Percentiles rank a stretch among this genome's conserved stretches.
Evolutionary conservation across 2,329 filamentous ascomycete species (phyloP).

Genomic region (Diaporthe humulicola): DNA sequence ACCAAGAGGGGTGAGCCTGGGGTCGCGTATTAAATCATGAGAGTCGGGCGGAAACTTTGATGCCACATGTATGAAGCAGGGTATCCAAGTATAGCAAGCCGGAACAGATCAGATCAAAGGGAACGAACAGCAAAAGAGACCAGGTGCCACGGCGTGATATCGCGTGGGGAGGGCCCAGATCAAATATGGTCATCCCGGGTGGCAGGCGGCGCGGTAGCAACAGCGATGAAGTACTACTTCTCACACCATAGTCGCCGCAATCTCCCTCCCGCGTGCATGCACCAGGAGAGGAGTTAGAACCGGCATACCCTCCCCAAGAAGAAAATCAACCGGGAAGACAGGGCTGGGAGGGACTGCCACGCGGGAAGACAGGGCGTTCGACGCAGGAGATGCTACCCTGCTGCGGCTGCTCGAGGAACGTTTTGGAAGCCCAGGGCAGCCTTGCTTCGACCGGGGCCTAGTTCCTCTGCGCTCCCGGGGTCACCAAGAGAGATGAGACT

Average conservation of each 20-base stretch:
- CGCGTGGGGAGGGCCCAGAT: slow-evolving; percentile 21
- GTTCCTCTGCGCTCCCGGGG: slow-evolving; percentile 13
- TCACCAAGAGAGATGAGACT: neutral
- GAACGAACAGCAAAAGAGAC: neutral
- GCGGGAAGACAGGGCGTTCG: slow-evolving; percentile 10
- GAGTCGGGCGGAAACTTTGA: neutral
- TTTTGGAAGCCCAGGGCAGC: slow-evolving; percentile 23
- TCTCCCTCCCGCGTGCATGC: neutral
- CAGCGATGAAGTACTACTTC: slow-evolving; percentile 15
- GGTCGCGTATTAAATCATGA: neutral
- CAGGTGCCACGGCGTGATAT: neutral
- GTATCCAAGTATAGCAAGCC: neutral
- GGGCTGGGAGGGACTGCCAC: slow-evolving; percentile 19
- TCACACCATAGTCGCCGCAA: slow-evolving; percentile 23
- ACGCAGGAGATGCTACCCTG: slow-evolving; percentile 12
- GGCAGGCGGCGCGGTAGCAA: neutral
- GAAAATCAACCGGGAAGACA: neutral
- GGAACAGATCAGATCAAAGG: neutral
- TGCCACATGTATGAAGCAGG: slow-evolving; percentile 17
- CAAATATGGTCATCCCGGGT: neutral
- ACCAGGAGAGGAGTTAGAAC: neutral
- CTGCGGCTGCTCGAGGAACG: slow-evolving; percentile 22
- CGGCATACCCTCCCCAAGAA: neutral
- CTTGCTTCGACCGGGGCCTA: slow-evolving; percentile 9
- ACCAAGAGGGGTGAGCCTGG: neutral